phyloP scores from a whole-genome alignment of 2,329 filamentous ascomycete species.

The Chrysoporthe cubensis region DNA sequence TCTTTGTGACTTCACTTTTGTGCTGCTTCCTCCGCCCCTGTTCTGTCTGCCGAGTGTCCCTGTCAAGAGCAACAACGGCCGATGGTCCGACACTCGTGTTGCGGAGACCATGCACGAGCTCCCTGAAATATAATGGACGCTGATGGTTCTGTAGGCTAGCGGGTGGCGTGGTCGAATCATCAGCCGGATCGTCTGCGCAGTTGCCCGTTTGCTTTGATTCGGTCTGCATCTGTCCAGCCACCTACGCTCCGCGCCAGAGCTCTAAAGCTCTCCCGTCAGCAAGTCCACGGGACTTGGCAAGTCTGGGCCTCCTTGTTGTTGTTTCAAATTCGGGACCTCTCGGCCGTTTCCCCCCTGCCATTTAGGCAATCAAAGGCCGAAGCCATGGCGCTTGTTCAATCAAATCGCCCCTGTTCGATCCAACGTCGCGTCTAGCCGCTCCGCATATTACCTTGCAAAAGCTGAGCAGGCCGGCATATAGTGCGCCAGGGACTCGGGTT shows the following conservation, averaged over 20 bases:
- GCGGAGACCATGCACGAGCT: constrained; percentile 33
- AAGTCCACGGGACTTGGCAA: constrained; percentile 24
- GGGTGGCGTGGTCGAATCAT: constrained; percentile 32
- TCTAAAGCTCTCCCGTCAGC: constrained; percentile 23
- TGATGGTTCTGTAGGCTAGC: constrained; percentile 34
- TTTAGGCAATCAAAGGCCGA: constrained; percentile 9
- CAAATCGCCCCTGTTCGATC: constrained; percentile 5
- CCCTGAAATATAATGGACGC: constrained; percentile 37
- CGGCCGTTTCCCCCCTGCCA: constrained; percentile 25
- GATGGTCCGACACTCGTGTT: constrained; percentile 31
- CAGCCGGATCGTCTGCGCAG: constrained; percentile 42
- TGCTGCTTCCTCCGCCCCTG: constrained; percentile 9
- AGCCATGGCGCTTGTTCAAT: constrained; percentile 11
- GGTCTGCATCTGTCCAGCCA: constrained; percentile 35
- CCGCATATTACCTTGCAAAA: constrained; percentile 4
- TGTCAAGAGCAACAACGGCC: constrained; percentile 13
- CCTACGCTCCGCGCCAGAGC: constrained; percentile 31
- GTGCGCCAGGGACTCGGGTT: neutral
- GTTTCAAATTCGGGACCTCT: constrained; percentile 24
- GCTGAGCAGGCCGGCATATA: neutral
- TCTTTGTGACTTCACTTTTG: constrained; percentile 6
- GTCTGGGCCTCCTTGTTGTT: constrained; percentile 16
- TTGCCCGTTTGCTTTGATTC: constrained; percentile 42
- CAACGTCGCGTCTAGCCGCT: constrained; percentile 1
- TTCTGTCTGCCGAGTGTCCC: constrained; percentile 8